phyloP scores from a whole-genome alignment of 2,329 filamentous ascomycete genomes.

The Kalmusia sp. region DNA sequence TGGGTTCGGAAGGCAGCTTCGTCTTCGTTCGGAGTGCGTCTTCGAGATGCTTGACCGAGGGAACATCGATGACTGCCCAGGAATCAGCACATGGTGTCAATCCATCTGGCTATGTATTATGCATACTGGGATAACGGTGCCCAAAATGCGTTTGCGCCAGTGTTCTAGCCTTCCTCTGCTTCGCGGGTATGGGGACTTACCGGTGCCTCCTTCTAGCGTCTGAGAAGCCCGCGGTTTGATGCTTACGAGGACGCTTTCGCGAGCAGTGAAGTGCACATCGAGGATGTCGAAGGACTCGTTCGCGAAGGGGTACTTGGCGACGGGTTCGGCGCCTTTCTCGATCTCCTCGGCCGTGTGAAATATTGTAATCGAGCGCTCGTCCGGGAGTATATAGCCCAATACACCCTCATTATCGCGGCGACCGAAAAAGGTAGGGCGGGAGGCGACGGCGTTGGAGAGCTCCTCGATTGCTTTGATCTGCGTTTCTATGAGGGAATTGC shows the following conservation, averaged over 20 bases:
- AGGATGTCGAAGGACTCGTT: neutral
- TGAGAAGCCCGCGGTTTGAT: neutral
- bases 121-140: too few species aligned
- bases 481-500: conserved; percentile 20
- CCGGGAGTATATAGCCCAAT: conserved; percentile 7
- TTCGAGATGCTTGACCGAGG: conserved; percentile 2
- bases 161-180: too few species aligned
- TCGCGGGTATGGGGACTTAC: too few species aligned
- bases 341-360: conserved; percentile 20
- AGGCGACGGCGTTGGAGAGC: neutral
- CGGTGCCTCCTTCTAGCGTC: too few species aligned
- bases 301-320: conserved; percentile 2
- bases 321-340: neutral
- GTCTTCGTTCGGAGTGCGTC: neutral
- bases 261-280: conserved; percentile 17
- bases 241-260: conserved; percentile 8
- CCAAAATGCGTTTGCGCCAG: too few species aligned
- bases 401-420: neutral
- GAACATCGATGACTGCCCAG: conserved; percentile 9
- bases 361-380: conserved; percentile 6
- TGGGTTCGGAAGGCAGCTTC: neutral
- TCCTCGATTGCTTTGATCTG: conserved; percentile 12
- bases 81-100: too few species aligned
- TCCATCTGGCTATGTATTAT: too few species aligned
- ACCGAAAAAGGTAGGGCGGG: conserved; percentile 8